Percentiles rank a stretch among this genome's conserved stretches.
phyloP scores from a whole-genome alignment of 2,329 filamentous ascomycete species.

The Camillea tinctor region DNA sequence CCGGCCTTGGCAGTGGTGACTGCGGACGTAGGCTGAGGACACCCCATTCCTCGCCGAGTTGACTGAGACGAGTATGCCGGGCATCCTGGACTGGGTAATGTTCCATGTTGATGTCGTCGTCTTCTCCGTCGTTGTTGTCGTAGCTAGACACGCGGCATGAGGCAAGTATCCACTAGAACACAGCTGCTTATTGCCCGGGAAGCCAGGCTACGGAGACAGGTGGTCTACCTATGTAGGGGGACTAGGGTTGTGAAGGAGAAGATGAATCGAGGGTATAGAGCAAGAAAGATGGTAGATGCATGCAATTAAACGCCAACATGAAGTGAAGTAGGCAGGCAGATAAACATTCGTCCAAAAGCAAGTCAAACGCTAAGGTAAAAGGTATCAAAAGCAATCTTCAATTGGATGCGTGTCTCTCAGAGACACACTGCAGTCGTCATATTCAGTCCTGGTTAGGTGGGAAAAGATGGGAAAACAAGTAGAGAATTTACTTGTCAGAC shows the following conservation, averaged over 20 bases:
- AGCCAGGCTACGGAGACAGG: neutral
- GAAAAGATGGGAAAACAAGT: neutral
- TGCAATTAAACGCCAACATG: no score
- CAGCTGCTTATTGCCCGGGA: neutral
- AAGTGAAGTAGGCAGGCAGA: no score
- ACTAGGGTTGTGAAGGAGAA: neutral
- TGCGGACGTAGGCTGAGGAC: conserved; percentile 41
- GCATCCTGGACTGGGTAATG: conserved; percentile 29
- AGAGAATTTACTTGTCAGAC: neutral
- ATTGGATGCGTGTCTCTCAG: neutral
- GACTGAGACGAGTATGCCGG: conserved; percentile 47
- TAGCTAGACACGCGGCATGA: conserved; percentile 15
- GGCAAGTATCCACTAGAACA: neutral
- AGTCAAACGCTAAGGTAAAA: neutral
- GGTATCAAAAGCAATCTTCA: neutral
- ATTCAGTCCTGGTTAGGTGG: neutral
- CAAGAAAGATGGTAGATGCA: neutral
- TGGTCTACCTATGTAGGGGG: no score
- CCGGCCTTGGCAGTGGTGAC: conserved; percentile 41
- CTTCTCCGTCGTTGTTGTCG: conserved; percentile 6
- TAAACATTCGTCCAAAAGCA: no score
- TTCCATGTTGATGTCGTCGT: conserved; percentile 24
- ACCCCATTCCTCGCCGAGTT: conserved; percentile 51
- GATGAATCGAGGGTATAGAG: neutral
- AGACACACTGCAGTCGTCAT: neutral